These are phyloP conservation scores for Wickerhamomyces chambardii DNA, from an alignment of 805 yeast genomes.

Conservation along the genomic window DNA sequence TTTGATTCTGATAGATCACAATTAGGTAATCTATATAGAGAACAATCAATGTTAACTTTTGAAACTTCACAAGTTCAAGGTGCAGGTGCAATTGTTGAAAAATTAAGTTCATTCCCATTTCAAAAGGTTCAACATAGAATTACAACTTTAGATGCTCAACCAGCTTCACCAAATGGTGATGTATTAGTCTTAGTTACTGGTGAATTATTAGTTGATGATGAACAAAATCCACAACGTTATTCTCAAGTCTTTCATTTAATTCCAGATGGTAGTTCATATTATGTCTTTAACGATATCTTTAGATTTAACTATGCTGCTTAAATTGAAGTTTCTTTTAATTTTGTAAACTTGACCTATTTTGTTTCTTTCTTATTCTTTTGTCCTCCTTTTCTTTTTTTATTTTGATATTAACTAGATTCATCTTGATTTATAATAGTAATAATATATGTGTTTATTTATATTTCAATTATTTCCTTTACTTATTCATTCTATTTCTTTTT, in stretches of 20 bases:
- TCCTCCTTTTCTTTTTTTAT: too few relatives aligned
- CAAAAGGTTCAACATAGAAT: constrained; percentile 89
- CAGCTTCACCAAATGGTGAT: constrained; percentile 88
- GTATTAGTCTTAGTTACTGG: constrained; percentile 98
- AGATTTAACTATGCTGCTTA: constrained; percentile 78
- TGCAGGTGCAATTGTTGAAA: constrained; percentile 86
- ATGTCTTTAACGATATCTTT: constrained; percentile 94
- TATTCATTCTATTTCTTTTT: too few relatives aligned
- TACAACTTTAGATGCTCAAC: constrained; percentile 95
- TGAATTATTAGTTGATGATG: constrained; percentile 84
- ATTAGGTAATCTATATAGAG: constrained; percentile 91
- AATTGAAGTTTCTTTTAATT: too few relatives aligned
- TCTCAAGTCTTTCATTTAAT: constrained; percentile 96
- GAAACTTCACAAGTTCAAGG: constrained; percentile 95
- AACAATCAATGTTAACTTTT: constrained; percentile 94
- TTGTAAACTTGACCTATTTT: too few relatives aligned
- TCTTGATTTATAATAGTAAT: too few relatives aligned
- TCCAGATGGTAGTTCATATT: constrained; percentile 87
- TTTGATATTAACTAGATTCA: too few relatives aligned
- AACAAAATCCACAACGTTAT: constrained; percentile 91
- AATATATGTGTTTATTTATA: too few relatives aligned
- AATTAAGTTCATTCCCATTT: constrained; percentile 83
- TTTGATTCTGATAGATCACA: constrained; percentile 90
- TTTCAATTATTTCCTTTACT: too few relatives aligned
- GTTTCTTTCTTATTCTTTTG: too few relatives aligned